Conservation (phyloP, 2,329 filamentous ascomycete species). For the Sporothrix brunneoviolacea region DNA sequence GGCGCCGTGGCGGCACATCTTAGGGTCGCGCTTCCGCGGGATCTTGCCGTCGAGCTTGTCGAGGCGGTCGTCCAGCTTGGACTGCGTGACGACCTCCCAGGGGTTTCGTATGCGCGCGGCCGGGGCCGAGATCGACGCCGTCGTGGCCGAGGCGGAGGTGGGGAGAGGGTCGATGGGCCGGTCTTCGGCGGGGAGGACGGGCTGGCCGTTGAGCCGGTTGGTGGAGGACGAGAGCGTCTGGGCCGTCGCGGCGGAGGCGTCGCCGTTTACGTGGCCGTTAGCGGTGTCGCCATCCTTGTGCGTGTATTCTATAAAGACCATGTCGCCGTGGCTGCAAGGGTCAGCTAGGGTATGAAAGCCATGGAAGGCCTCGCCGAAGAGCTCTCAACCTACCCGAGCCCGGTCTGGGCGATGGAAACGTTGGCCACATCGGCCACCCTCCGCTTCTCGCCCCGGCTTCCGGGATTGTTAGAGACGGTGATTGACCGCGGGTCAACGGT, state of each 20-base stretch:
- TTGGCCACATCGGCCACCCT: conserved; percentile 50
- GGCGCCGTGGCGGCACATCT: conserved; percentile 91
- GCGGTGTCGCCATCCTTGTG: conserved; percentile 45
- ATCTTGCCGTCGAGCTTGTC: conserved; percentile 92
- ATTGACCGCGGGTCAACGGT: conserved; percentile 56
- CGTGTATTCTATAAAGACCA: conserved; percentile 80
- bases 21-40: conserved; percentile 60
- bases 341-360: neutral
- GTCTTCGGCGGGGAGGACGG: conserved; percentile 63
- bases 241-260: conserved; percentile 23
- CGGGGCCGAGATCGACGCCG: conserved; percentile 33
- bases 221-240: conserved; percentile 44
- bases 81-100: conserved; percentile 89
- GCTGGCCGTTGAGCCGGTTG: conserved; percentile 71
- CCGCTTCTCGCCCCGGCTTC: conserved; percentile 48
- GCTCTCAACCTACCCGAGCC: conserved; percentile 49
- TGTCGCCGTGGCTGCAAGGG: conserved; percentile 70
- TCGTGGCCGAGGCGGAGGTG: neutral
- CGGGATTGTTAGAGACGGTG: conserved; percentile 55
- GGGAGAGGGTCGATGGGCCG: conserved; percentile 54
- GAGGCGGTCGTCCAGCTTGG: conserved; percentile 74
- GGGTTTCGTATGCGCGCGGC: conserved; percentile 70
- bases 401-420: conserved; percentile 52
- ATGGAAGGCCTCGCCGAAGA: neutral
- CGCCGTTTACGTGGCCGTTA: conserved; percentile 35